Base-by-base conservation (phyloP, 345 rosid species). In the Geranium brycei region DNA sequence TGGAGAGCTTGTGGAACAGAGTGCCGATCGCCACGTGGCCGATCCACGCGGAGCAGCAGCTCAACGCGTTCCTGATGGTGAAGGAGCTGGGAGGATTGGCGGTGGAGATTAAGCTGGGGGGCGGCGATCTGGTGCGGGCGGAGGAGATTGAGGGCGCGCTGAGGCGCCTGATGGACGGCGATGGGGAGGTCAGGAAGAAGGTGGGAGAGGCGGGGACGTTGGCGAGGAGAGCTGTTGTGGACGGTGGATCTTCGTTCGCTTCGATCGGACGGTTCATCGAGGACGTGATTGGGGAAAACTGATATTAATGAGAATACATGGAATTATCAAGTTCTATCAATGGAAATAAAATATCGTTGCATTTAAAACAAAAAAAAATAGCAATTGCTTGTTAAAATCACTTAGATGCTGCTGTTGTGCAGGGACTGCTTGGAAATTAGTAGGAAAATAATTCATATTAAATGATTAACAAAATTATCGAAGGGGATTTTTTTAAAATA, bases 1-100 rank as follows among this genome's bases (percentile, higher is more conserved):
- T 79, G 3, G 82, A 84, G 79, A 81, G 83, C 66, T 63, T 84
- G 66, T 76, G 83, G 89, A 67, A 57, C 41, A 80, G 84, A 3
- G 81, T 78, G 38, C 77, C 84, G 1, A 74, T 73, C 2, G 75
- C 63, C 3, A 72, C 87, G 1, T 85, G 75, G 87, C 85, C 85
- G 3, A 59, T 82, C 57, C 77, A 75, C 7, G 83, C 79, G 0
- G 85, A 85, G 59, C 85, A 80, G 28, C 89, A 82, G 74, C 68
- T 78, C 10, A 85, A 79, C 10, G 89, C 82, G 0, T 82, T 75
- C 47, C 57, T 19, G 16, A 78, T 80, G 83, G 78, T 74, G 61
- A 79, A 69, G 60, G 85, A 85, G 62, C 18, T 72, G 18, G 83
- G 79, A 6, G 47, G 78, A 23, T 75, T 79, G 0, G 66, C 64